phyloP scores from a whole-genome alignment of 352 stramenopile genomes.

The Phytopythium chamaehyphon region DNA sequence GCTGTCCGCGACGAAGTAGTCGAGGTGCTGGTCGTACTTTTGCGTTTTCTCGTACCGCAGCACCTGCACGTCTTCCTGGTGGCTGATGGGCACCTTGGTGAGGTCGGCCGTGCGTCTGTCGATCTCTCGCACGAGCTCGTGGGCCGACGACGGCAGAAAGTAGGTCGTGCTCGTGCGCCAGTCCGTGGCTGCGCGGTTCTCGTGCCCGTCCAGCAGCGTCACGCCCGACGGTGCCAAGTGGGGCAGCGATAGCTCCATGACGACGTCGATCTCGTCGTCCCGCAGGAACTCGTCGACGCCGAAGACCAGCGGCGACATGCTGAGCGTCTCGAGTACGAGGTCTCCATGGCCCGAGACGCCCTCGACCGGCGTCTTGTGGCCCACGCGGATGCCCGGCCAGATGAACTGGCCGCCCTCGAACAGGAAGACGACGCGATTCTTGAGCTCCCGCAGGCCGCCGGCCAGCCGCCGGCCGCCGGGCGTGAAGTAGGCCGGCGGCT shows the following conservation, averaged over 20 bases:
- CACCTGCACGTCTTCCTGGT: constrained; percentile 72
- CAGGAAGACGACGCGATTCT: constrained; percentile 54
- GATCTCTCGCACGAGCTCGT: constrained; percentile 42
- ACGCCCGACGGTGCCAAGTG: constrained; percentile 65
- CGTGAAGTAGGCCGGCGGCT: constrained; percentile 64
- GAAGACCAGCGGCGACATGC: constrained; percentile 67
- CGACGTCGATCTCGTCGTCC: constrained; percentile 72
- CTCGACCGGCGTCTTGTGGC: constrained; percentile 52
- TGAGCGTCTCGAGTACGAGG: constrained; percentile 52
- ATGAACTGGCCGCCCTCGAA: constrained; percentile 78
- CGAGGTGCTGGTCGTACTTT: constrained; percentile 74
- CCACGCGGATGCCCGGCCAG: constrained; percentile 61
- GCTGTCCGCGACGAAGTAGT: constrained; percentile 49
- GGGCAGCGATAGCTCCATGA: constrained; percentile 60
- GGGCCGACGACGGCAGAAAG: constrained; percentile 49
- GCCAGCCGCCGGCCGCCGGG: constrained; percentile 41
- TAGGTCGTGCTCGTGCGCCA: constrained; percentile 81
- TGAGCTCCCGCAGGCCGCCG: constrained; percentile 26
- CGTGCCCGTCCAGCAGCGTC: constrained; percentile 55
- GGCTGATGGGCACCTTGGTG: constrained; percentile 45
- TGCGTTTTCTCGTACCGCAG: constrained; percentile 67
- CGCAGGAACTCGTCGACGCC: constrained; percentile 67
- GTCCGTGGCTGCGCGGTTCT: constrained; percentile 55
- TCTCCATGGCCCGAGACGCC: constrained; percentile 40
- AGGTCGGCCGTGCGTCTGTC: constrained; percentile 62